phyloP scores from a whole-genome alignment of 2,329 filamentous ascomycete species.

The Talaromyces albobiverticillius region DNA sequence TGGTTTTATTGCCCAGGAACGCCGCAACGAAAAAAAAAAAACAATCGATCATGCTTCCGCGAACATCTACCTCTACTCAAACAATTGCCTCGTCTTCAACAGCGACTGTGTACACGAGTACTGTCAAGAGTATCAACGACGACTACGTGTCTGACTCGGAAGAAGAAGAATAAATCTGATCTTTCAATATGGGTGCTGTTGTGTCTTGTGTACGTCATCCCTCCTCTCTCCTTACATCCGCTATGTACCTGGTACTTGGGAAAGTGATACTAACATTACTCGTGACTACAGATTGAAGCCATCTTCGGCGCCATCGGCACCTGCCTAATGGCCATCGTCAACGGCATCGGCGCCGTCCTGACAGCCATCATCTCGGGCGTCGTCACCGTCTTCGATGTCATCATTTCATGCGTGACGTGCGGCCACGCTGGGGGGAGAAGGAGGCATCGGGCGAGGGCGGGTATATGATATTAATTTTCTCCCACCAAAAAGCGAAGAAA shows the following conservation, averaged over 20 bases:
- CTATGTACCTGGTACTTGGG: background rate
- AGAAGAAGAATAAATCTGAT: slow-evolving; percentile 8
- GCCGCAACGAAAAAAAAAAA: no score
- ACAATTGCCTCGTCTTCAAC: slow-evolving; percentile 8
- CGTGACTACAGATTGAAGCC: slow-evolving; percentile 50
- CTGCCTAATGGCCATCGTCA: slow-evolving; percentile 66
- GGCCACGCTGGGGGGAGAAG: slow-evolving; percentile 25
- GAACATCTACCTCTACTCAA: background rate
- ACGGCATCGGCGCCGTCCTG: slow-evolving; percentile 63
- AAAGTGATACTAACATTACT: slow-evolving; percentile 11
- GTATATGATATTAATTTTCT: slow-evolving; percentile 4
- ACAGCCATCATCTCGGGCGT: slow-evolving; percentile 66
- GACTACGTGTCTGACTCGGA: slow-evolving; percentile 11
- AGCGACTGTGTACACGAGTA: background rate
- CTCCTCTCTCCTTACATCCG: background rate
- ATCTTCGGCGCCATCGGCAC: slow-evolving; percentile 63
- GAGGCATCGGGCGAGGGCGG: background rate
- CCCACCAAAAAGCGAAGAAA: no score
- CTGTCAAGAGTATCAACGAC: slow-evolving; percentile 14
- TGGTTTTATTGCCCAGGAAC: background rate
- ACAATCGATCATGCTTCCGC: slow-evolving; percentile 10
- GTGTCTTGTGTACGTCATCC: slow-evolving; percentile 70
- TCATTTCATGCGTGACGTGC: slow-evolving; percentile 63
- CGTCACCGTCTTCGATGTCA: slow-evolving; percentile 62
- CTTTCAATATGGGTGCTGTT: slow-evolving; percentile 71